Evolutionary conservation across 2,329 filamentous ascomycete genomes (phyloP), one percentile per base, ranked within the genome.

Genomic region (Lasiodiplodia theobromae): DNA sequence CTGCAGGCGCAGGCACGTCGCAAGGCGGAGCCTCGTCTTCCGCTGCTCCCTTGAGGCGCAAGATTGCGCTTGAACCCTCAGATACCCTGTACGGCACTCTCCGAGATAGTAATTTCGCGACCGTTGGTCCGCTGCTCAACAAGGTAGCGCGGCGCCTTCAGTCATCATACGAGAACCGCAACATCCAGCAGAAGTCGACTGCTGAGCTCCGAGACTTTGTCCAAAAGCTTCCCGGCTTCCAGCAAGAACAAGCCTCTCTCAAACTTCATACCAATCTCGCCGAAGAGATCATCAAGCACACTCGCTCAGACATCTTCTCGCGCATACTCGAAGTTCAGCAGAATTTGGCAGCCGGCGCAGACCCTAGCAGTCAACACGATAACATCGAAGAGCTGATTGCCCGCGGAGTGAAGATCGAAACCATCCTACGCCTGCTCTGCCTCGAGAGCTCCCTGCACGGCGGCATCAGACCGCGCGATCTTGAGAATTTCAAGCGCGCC

Each of bases 271-370:
- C 94, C 1, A 92, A 92, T 8, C 86, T 99, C 54, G 94, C 94
- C 0, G 96, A 98, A 81, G 95, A 97, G 72, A 96, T 99, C 66
- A 94, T 97, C 85, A 96, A 96, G 76, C 89, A 94, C 74, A 99
- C 96, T 0, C 88, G 92, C 63, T 92, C 93, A 21, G 95, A 98
- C 74, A 88, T 92, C 68, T 99, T 99, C 83, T 92, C 91, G 72
- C 91, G 92, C 70, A 84, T 94, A 49, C 85, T 99, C 1, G 96
- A 98, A 81, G 92, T 98, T 4, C 96, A 99, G 77, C 96, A 99
- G 77, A 97, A 97, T 76, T 87, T 98, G 54, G 94, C 94, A 28
- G 94, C 94, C 0, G 95, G 95, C 38, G 89, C 92, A 11, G 96
- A 98, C 77, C 92, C 95, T 7, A 92, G 89, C 14, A 92, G 92